A percentile compares a stretch with the other conserved stretches of the same genome.
These are phyloP conservation scores for Lasiodiplodia sp. DNA, from an alignment of 2,329 filamentous ascomycete species.

Conservation along the genomic window DNA sequence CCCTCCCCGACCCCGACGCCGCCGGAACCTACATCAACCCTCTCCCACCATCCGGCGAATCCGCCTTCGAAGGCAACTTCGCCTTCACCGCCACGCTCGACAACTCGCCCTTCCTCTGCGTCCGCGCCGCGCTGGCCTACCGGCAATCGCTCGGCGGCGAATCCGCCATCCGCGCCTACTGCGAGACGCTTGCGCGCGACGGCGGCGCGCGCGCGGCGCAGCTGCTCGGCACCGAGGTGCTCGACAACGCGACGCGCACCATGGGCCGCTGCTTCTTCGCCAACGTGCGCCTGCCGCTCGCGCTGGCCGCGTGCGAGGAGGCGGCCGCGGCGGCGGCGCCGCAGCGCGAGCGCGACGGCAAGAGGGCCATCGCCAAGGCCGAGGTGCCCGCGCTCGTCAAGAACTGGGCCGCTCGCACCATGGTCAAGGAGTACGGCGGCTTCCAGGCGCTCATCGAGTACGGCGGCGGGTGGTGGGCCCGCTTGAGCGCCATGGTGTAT, in stretches of 20 bases:
- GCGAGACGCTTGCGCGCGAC: slow-evolving; percentile 66
- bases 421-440: slow-evolving; percentile 69
- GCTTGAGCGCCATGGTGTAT: slow-evolving; percentile 84
- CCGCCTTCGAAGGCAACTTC: slow-evolving; percentile 73
- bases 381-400: slow-evolving; percentile 40
- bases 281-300: slow-evolving; percentile 77
- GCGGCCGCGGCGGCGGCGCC: slow-evolving; percentile 32
- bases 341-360: slow-evolving; percentile 33
- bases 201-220: slow-evolving; percentile 69
- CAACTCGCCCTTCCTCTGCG: slow-evolving; percentile 72
- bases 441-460: slow-evolving; percentile 73
- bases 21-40: slow-evolving; percentile 42
- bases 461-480: slow-evolving; percentile 69
- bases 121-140: slow-evolving; percentile 76
- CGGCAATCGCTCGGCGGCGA: slow-evolving; percentile 77
- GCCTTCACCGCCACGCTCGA: slow-evolving; percentile 81
- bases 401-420: slow-evolving; percentile 49
- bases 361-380: slow-evolving; percentile 38
- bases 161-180: slow-evolving; percentile 70
- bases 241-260: slow-evolving; percentile 71
- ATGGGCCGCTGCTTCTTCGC: slow-evolving; percentile 73
- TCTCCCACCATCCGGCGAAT: slow-evolving; percentile 58
- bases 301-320: slow-evolving; percentile 40
- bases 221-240: slow-evolving; percentile 71
- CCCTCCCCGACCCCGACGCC: slow-evolving; percentile 43